Evolutionary conservation across 441 rosid genomes (phyloP), one percentile per base, ranked within the genome.

Genomic region (Brassica hybrid): DNA sequence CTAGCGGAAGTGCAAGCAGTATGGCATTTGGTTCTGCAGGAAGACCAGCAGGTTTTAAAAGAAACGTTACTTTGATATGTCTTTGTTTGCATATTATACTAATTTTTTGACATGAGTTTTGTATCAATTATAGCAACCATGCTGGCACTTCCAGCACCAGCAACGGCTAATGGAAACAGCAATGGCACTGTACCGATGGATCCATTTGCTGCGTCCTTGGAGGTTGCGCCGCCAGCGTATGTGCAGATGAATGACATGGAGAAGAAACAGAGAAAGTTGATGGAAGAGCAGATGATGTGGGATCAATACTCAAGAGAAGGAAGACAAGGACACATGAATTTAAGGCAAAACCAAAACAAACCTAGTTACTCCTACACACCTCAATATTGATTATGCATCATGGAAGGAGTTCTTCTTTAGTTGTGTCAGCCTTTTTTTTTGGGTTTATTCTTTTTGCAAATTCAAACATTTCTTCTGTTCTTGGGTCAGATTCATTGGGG

Each of bases 261-360:
- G n/a, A n/a, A n/a, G n/a, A n/a, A 82, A 78, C 88, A 83, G 76
- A 76, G 75, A 68, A 65, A 76, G 69, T 69, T 86, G 80, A 45
- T 69, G 78, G 86, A 86, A 65, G 88, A 86, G 75, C 88, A 85
- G 71, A 56, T 79, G 69, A 76, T 85, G 84, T 86, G 88, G 88
- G 75, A 81, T 25, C 84, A 84, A 69, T 86, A 83, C 60, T 52
- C 80, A 4, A 83, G 82, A 75, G 84, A 83, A 30, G 79, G 86
- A 81, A 67, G 74, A 71, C 80, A 79, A 79, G 72, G 82, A 64
- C 79, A 79, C 27, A 63, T 69, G 81, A 77, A 69, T 56, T 8
- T 68, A 68, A 63, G 77, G 7, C 77, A 73, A 54, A 72, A 63
- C 61, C 76, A 76, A 61, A 76, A 76, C 70, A 71, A 69, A 25